Evolutionary conservation across 495 filamentous ascomycete genomes (phyloP), one percentile per base, ranked within the genome.

Genomic region (Sporormia fimetaria): DNA sequence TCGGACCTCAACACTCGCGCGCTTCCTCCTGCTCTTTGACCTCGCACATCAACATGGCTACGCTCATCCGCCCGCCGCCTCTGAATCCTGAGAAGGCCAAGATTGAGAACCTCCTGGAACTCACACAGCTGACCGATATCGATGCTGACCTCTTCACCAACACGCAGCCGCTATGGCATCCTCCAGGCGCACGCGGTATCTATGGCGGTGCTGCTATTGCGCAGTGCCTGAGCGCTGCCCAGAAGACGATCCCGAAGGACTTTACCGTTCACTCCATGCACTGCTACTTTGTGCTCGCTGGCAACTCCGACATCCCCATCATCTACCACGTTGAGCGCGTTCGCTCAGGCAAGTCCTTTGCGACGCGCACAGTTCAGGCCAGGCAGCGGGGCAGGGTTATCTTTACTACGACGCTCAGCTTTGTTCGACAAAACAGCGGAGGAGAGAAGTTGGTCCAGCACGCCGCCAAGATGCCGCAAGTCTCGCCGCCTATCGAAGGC

Each of bases 231-330:
- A 72, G 78, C 39, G 87, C 92, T 11, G 90, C 86, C 8, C 86
- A 92, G 63, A 69, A 71, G 37, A 98, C 90, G 34, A 80, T 98
- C 12, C 78, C 80, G 1, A 54, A 65, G 16, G 68, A 83, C 58
- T 94, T 93, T 65, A 69, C 77, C 46, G 71, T 87, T 31, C 88
- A 98, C 66, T 83, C 76, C 62, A 94, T 94, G 84, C 90, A 98
- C 70, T 95, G 88, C 71, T 98, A 94, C 69, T 98, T 98, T 65
- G 78, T 98, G 25, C 78, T 96, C 1, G 86, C 84, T 8, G 90
- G 88, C 21, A 78, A 87, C 57, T 67, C 76, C 6, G 74, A 80
- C 27, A 76, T 92, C 24, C 88, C 90, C 3, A 81, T 98, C 48
- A 65, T 95, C 40, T 98, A 86, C 57, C 78, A 93, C 55, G 90